Conservation (phyloP, 352 stramenopile genomes). For the Pythium monospermum region DNA sequence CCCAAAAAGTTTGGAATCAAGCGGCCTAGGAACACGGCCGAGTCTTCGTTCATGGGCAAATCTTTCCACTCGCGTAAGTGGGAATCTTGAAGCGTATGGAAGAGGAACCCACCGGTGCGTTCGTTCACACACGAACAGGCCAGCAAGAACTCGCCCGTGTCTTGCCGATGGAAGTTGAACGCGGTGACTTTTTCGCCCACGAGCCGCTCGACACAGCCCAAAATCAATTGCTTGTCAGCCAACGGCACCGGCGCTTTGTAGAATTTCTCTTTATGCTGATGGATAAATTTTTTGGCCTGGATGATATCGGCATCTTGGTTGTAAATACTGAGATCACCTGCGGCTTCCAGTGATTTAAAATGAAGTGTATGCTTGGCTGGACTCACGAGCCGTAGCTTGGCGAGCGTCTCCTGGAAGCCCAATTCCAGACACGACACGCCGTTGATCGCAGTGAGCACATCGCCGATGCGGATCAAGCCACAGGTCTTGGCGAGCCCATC, state of each 20-base stretch:
- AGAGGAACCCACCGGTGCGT: constrained; percentile 65
- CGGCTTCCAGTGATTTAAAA: constrained; percentile 68
- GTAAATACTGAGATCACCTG: constrained; percentile 63
- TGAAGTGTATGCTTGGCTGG: constrained; percentile 49
- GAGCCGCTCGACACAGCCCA: constrained; percentile 68
- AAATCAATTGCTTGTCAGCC: constrained; percentile 32
- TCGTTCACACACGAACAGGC: constrained; percentile 68
- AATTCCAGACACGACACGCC: constrained; percentile 65
- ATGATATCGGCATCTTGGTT: constrained; percentile 54
- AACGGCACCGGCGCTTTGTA: constrained; percentile 31
- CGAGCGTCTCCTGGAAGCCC: constrained; percentile 53
- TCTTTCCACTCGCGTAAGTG: constrained; percentile 67
- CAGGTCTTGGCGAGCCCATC: constrained; percentile 54
- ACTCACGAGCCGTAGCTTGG: constrained; percentile 35
- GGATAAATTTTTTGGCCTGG: constrained; percentile 66
- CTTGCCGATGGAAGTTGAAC: constrained; percentile 80
- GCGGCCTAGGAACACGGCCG: constrained; percentile 71
- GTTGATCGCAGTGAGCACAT: constrained; percentile 75
- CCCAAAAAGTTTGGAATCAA: constrained; percentile 79
- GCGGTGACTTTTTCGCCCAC: constrained; percentile 72
- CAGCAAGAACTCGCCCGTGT: constrained; percentile 75
- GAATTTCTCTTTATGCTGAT: constrained; percentile 73
- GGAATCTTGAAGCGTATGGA: constrained; percentile 78
- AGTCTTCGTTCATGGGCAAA: constrained; percentile 70
- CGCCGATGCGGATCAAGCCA: constrained; percentile 54